Percentiles rank a stretch among this genome's conserved stretches.
phyloP scores from a whole-genome alignment of 495 filamentous ascomycete species.

The Daldinia vernicosa region DNA sequence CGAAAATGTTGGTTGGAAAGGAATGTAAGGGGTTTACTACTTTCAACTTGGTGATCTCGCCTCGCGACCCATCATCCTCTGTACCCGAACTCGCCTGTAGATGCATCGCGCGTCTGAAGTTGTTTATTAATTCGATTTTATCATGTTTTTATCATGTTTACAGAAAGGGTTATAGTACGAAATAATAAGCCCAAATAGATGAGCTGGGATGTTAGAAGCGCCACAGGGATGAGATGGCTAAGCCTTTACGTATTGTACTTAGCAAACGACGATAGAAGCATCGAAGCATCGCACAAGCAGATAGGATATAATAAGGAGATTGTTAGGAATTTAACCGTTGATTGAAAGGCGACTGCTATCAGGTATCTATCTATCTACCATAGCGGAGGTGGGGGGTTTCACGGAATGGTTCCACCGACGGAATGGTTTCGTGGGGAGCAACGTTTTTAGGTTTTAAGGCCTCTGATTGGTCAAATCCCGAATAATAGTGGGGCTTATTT shows the following conservation, averaged over 20 bases:
- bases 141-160: slow-evolving; percentile 13
- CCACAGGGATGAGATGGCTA: slow-evolving; percentile 1
- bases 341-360: background rate
- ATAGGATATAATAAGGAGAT: background rate
- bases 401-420: no score
- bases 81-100: background rate
- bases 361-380: background rate
- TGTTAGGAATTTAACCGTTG: background rate
- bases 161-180: background rate
- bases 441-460: no score
- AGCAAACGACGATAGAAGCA: background rate
- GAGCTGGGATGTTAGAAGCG: background rate
- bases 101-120: slow-evolving; percentile 1
- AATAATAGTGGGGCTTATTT: no score
- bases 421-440: no score
- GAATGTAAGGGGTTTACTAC: slow-evolving; percentile 46
- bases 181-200: background rate
- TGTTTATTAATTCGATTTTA: slow-evolving; percentile 11
- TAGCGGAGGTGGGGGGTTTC: no score
- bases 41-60: slow-evolving; percentile 48
- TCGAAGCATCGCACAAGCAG: background rate
- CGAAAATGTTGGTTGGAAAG: slow-evolving; percentile 55
- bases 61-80: background rate
- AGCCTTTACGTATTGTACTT: slow-evolving; percentile 10
- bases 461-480: no score